phyloP scores from a whole-genome alignment of 345 rosid genomes.

The Linum usitatissimum region DNA sequence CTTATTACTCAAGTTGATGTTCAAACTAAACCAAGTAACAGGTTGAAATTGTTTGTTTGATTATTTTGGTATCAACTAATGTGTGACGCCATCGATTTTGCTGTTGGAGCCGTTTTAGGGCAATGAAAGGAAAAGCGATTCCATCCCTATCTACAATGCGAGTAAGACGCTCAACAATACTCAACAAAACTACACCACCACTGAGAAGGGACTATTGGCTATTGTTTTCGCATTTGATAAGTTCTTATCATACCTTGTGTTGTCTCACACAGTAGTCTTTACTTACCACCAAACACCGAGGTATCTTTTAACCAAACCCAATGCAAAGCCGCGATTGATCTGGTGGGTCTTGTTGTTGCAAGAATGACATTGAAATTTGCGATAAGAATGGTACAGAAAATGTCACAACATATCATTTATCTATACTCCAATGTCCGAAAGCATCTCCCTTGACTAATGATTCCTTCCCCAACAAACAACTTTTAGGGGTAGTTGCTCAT shows the following conservation, averaged over 20 bases:
- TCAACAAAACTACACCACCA: neutral
- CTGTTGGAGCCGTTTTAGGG: neutral
- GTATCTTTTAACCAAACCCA: too few species aligned
- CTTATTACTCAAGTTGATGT: too few species aligned
- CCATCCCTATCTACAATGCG: neutral
- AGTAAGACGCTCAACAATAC: neutral
- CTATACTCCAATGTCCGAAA: neutral
- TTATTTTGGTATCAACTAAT: too few species aligned
- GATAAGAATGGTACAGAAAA: neutral
- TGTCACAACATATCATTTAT: neutral
- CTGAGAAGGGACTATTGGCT: neutral
- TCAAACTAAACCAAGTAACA: too few species aligned
- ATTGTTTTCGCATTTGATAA: neutral
- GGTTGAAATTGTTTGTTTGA: too few species aligned
- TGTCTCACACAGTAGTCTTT: neutral
- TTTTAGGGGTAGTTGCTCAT: too few species aligned
- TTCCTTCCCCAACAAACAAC: neutral
- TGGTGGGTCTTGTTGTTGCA: neutral
- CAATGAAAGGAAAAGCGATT: neutral
- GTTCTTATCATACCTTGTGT: neutral
- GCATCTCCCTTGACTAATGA: too few species aligned
- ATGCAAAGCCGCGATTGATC: neutral
- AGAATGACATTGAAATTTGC: neutral
- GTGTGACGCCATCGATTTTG: neutral
- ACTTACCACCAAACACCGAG: neutral